Evolutionary conservation across 495 filamentous ascomycete genomes (phyloP).

Genomic region (Penicillium arizonense): DNA sequence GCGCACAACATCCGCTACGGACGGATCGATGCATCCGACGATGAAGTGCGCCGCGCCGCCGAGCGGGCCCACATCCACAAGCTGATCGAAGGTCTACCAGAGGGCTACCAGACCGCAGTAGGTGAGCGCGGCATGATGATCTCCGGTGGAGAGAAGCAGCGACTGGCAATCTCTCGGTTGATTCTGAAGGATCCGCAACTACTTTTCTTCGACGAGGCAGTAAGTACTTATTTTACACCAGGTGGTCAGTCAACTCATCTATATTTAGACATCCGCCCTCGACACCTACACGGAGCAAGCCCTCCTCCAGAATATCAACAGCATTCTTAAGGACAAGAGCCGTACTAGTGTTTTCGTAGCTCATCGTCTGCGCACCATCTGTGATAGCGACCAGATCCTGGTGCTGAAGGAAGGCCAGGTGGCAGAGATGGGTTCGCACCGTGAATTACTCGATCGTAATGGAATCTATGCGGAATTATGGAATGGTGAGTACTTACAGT

Average conservation of each 20-base stretch:
- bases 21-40: constrained; percentile 72
- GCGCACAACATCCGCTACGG: constrained; percentile 96
- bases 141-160: constrained; percentile 93
- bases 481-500: constrained; percentile 62
- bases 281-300: constrained; percentile 96
- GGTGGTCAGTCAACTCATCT: constrained; percentile 10
- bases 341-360: constrained; percentile 94
- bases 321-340: constrained; percentile 83
- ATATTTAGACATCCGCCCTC: constrained; percentile 72
- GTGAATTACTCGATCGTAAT: constrained; percentile 71
- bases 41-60: constrained; percentile 72
- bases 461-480: constrained; percentile 90
- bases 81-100: constrained; percentile 71
- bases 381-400: constrained; percentile 91
- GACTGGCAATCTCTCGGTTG: constrained; percentile 81
- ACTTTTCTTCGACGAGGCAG: constrained; percentile 95
- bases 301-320: constrained; percentile 89
- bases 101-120: constrained; percentile 88
- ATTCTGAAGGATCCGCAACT: constrained; percentile 90
- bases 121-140: constrained; percentile 99
- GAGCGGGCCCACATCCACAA: constrained; percentile 82
- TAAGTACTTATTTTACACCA: constrained; percentile 33
- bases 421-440: constrained; percentile 83
- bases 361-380: constrained; percentile 88
- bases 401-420: constrained; percentile 82